Evolutionary conservation across 257 asterid species (phyloP).

Genomic region (Scutellaria baicalensis): DNA sequence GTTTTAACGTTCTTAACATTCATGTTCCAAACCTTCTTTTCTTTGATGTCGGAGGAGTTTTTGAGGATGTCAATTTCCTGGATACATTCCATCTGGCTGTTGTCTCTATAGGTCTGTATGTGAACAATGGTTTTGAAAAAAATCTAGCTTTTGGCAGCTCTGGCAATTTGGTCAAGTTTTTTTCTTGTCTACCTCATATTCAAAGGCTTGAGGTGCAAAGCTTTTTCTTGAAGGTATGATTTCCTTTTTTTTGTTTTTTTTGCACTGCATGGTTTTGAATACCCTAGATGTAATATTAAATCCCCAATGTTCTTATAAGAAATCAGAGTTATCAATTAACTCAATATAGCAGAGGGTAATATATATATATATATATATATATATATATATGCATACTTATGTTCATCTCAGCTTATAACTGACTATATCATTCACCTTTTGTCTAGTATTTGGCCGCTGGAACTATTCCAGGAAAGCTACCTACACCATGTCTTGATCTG

Average conservation of each 20-base stretch:
- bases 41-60: constrained; percentile 90
- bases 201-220: constrained; percentile 97
- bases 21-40: constrained; percentile 86
- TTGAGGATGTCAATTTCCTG: constrained; percentile 66
- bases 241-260: background rate
- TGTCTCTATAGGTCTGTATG: constrained; percentile 75
- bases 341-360: background rate
- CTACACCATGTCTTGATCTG: constrained; percentile 63
- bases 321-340: background rate
- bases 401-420: background rate
- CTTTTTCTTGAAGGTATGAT: constrained; percentile 80
- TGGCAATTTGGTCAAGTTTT: constrained; percentile 74
- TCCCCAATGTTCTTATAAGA: background rate
- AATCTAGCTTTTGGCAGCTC: constrained; percentile 51
- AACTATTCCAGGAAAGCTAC: constrained; percentile 62
- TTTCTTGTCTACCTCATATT: constrained; percentile 66
- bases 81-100: constrained; percentile 67
- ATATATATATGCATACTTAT: background rate
- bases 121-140: constrained; percentile 43
- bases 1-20: constrained; percentile 63
- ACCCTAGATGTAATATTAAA: background rate
- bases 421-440: background rate
- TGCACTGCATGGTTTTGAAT: background rate
- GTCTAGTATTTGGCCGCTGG: constrained; percentile 82
- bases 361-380: too few relatives aligned